Evolutionary conservation across 305 asterid genomes (phyloP).

Genomic region (Solanum hybrid): DNA sequence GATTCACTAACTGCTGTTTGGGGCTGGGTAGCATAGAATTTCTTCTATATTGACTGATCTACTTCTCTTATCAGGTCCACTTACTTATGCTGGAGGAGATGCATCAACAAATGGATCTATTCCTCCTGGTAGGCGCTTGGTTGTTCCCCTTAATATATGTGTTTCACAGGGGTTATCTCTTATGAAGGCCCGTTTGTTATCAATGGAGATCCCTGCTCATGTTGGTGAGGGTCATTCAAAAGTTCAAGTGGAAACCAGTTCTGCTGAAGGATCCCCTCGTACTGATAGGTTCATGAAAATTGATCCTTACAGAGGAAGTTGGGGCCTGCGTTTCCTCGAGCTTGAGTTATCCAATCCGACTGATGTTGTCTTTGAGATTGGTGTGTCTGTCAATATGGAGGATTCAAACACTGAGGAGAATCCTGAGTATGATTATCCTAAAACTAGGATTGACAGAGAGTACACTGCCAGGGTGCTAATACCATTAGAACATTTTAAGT

Average conservation of each 20-base stretch:
- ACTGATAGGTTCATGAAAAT: conserved; percentile 77
- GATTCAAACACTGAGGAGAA: conserved; percentile 28
- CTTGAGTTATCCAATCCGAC: conserved; percentile 90
- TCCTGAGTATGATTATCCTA: conserved; percentile 56
- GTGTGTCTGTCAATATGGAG: conserved; percentile 78
- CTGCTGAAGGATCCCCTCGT: conserved; percentile 27
- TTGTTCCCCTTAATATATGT: conserved; percentile 77
- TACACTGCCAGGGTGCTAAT: conserved; percentile 86
- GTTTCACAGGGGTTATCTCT: conserved; percentile 78
- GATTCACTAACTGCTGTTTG: not conserved
- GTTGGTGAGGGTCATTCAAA: conserved; percentile 56
- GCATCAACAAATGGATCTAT: conserved; percentile 24
- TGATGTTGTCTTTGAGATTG: conserved; percentile 85
- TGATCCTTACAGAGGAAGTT: conserved; percentile 98
- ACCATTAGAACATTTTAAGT: conserved; percentile 90
- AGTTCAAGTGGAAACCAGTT: conserved; percentile 26
- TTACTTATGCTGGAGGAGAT: conserved; percentile 37
- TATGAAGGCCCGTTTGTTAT: conserved; percentile 84
- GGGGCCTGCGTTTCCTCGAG: conserved; percentile 97
- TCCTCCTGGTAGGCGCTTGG: conserved; percentile 91
- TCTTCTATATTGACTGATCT: not conserved
- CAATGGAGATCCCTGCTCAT: conserved; percentile 96
- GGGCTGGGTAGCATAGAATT: not conserved
- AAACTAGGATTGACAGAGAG: conserved; percentile 92
- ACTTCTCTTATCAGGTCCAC: conserved; percentile 42